Conservation (phyloP, 1,284 basidiomycete species). For the Malassezia sp. region DNA sequence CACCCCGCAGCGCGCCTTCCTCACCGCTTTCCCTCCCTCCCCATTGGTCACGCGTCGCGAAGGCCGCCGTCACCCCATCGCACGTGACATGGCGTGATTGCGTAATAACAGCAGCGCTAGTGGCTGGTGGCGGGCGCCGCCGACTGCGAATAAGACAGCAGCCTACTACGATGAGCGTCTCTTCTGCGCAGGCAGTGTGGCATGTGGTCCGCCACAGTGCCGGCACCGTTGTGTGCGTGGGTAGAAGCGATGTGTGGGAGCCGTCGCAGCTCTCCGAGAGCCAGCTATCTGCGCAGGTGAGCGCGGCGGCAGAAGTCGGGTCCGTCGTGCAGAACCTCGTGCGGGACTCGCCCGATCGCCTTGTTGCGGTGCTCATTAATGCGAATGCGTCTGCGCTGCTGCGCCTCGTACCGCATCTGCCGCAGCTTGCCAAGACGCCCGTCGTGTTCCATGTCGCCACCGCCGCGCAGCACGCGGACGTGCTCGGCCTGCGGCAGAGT, state of each 20-base stretch:
- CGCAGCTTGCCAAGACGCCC: slow-evolving; percentile 28
- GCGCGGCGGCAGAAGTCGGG: slow-evolving; percentile 6
- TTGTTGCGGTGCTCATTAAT: slow-evolving; percentile 1
- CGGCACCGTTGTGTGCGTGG: slow-evolving; percentile 5
- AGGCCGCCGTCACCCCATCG: too few species aligned
- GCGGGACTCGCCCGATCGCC: neutral
- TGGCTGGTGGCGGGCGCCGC: too few species aligned
- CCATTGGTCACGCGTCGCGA: too few species aligned
- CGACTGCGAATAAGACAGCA: too few species aligned
- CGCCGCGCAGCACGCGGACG: slow-evolving; percentile 54
- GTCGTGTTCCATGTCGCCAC: slow-evolving; percentile 35
- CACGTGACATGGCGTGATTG: slow-evolving; percentile 12
- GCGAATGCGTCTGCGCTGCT: slow-evolving; percentile 1
- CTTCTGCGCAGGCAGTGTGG: slow-evolving; percentile 13
- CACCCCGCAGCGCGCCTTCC: too few species aligned
- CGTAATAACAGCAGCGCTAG: too few species aligned
- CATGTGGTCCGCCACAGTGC: slow-evolving; percentile 7
- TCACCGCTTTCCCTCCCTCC: too few species aligned
- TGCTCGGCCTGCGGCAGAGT: slow-evolving; percentile 54
- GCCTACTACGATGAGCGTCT: slow-evolving; percentile 11
- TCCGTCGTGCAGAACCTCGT: slow-evolving; percentile 5
- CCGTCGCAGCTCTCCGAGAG: neutral
- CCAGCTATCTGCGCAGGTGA: neutral
- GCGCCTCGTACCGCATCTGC: slow-evolving; percentile 36
- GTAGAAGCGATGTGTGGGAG: neutral